Evolutionary conservation across 257 asterid species (phyloP).

Genomic region (Forsythia suspensa): DNA sequence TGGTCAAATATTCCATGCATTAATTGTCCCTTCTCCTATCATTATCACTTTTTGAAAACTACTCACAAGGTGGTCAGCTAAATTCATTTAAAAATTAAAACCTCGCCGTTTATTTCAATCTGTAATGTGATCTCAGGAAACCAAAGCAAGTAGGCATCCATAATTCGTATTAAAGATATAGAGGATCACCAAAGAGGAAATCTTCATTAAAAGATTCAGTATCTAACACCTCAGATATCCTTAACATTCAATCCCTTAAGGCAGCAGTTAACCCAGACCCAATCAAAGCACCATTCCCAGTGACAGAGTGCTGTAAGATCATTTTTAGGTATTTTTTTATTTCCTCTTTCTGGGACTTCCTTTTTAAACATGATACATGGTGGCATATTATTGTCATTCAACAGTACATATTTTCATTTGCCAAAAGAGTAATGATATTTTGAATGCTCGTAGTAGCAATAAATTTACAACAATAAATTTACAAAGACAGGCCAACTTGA

Average conservation of each 20-base stretch:
- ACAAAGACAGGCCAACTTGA: constrained; percentile 7
- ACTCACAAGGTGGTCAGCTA: background rate
- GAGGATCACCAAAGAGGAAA: no score
- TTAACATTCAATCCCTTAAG: background rate
- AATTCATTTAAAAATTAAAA: no score
- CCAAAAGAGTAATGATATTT: background rate
- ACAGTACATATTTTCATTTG: background rate
- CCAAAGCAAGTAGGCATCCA: background rate
- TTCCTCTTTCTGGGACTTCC: background rate
- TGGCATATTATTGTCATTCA: background rate
- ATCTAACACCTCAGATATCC: background rate
- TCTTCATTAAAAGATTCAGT: background rate
- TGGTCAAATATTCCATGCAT: no score
- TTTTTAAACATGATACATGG: background rate
- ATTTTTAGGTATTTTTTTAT: no score
- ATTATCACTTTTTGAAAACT: background rate
- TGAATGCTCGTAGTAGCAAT: background rate
- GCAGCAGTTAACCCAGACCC: background rate
- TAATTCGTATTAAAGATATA: background rate
- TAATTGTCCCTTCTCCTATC: no score
- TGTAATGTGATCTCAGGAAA: background rate
- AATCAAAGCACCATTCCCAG: background rate
- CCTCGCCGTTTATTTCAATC: no score
- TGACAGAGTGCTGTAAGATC: background rate
- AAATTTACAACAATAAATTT: constrained; percentile 4